Percentiles rank a stretch among this genome's conserved stretches.
Conservation (phyloP, 192 early-diverging fungal species). For the Lobosporangium transversale region DNA sequence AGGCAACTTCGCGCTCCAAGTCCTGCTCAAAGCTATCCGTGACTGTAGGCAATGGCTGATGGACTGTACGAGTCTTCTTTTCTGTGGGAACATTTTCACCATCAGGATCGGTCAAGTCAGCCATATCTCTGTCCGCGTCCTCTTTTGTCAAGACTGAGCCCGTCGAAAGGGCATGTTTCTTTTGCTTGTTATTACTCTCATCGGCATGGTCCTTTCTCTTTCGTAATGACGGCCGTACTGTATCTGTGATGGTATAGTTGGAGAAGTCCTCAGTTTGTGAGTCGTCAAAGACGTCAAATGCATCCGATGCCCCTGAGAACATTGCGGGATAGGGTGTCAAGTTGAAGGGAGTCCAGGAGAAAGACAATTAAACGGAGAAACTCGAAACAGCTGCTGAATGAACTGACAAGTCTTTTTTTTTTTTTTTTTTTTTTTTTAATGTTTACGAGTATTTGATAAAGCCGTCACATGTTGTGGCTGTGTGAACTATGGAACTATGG, state of each 20-base stretch:
- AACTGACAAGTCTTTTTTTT: background rate
- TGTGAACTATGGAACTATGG: background rate
- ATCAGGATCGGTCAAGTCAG: constrained; percentile 26
- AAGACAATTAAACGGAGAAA: background rate
- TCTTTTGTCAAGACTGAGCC: constrained; percentile 13
- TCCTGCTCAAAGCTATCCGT: constrained; percentile 78
- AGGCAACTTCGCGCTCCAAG: constrained; percentile 71
- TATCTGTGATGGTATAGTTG: constrained; percentile 5
- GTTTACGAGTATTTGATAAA: constrained; percentile 1
- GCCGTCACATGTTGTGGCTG: background rate
- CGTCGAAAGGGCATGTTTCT: constrained; percentile 16
- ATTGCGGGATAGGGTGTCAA: constrained; percentile 1
- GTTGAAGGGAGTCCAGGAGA: too few species aligned
- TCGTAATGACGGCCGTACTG: constrained; percentile 5
- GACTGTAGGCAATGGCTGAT: constrained; percentile 61
- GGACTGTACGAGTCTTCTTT: constrained; percentile 7
- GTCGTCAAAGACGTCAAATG: constrained; percentile 49
- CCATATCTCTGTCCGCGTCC: constrained; percentile 31
- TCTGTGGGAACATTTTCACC: constrained; percentile 18
- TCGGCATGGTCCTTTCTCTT: constrained; percentile 13
- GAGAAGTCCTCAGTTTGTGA: constrained; percentile 35
- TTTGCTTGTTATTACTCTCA: constrained; percentile 12
- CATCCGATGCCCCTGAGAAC: constrained; percentile 37
- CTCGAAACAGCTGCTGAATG: background rate
- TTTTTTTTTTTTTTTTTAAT: constrained; percentile 2